Evolutionary conservation across 768 basidiomycete species (phyloP), one percentile per base, ranked within the genome.

Genomic region (Tylopilus rubrobrunneus): DNA sequence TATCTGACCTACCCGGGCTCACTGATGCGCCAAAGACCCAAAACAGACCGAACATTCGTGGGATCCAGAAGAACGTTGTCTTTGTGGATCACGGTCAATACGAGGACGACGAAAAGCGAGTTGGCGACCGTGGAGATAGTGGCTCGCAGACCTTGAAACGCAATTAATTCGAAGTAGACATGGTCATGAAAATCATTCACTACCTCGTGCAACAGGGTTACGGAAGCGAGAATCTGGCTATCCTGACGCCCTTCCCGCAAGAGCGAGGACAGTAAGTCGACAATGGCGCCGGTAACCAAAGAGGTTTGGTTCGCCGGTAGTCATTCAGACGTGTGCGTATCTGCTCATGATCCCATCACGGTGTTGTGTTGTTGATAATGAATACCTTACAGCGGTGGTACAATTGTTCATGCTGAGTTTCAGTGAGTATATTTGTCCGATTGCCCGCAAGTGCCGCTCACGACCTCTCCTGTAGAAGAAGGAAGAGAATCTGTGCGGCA

Each of bases 161-260:
- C 45, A 88, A 87, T 56, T 67, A 59, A 15, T 78, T 72, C 45
- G 86, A 87, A 65, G 82, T 76, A 1, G 57, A 73, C 9, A 87
- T 88, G 84, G 74, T 86, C 3, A 62, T 85, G 49, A 85, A 83
- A 57, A 85, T 86, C 36, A 72, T 87, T 5, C 76, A 74, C 27
- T 88, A 87, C 56, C 76, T 88, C 3, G 76, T 68, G 4, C 86
- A 87, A 58, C 85, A 88, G 57, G 86, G 86, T 1, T 87, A 88
- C 52, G 73, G 75, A 1, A 81, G 82, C 0, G 75, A 82, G 17
- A 67, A 82, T 21, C 66, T 88, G 7, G 86, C 87, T 23, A 64
- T 88, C 12, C 68, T 88, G 37, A 88, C 86, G 0, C 87, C 86
- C 19, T 19, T 19, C 19, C 19, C 19, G 19, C 19, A 19, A 19